Percentiles rank a stretch among this genome's conserved stretches.
These are phyloP conservation scores for Phanerochaete carnosa DNA, from an alignment of 768 basidiomycete genomes.

Conservation along the genomic window DNA sequence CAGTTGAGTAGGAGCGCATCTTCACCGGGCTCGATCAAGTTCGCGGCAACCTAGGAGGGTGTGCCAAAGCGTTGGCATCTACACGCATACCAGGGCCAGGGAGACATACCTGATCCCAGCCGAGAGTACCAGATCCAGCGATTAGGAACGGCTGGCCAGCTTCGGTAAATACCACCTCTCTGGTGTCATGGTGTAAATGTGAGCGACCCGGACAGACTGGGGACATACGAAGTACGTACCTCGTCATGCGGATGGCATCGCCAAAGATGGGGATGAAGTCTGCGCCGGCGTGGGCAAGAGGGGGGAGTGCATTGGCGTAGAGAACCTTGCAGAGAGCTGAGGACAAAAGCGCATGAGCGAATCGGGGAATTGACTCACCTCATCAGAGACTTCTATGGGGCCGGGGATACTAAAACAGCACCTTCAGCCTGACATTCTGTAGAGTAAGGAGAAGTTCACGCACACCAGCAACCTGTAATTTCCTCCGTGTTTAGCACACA, in stretches of 20 bases:
- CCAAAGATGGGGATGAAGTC: conserved; percentile 89
- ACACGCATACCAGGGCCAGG: neutral
- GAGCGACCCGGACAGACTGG: neutral
- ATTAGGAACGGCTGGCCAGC: conserved; percentile 89
- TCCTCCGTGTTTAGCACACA: neutral
- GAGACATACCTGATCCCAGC: conserved; percentile 83
- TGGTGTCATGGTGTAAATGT: conserved; percentile 22
- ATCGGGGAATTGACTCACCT: conserved; percentile 32
- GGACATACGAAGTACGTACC: conserved; percentile 37
- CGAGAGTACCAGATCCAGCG: conserved; percentile 91
- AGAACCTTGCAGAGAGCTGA: conserved; percentile 56
- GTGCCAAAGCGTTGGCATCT: neutral
- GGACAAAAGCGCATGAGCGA: neutral
- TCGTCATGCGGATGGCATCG: conserved; percentile 82
- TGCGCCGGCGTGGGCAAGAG: conserved; percentile 83
- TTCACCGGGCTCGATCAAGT: conserved; percentile 82
- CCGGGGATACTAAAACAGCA: conserved; percentile 39
- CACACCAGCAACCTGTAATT: conserved; percentile 23
- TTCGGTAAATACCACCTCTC: conserved; percentile 76
- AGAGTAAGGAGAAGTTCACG: conserved; percentile 10
- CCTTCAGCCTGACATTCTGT: conserved; percentile 14
- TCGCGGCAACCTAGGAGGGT: conserved; percentile 68
- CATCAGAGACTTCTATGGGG: conserved; percentile 59
- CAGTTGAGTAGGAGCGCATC: conserved; percentile 80
- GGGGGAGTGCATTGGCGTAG: conserved; percentile 89